phyloP scores from a whole-genome alignment of 805 yeast genomes.

The Kodamaea hsintzibuensis region DNA sequence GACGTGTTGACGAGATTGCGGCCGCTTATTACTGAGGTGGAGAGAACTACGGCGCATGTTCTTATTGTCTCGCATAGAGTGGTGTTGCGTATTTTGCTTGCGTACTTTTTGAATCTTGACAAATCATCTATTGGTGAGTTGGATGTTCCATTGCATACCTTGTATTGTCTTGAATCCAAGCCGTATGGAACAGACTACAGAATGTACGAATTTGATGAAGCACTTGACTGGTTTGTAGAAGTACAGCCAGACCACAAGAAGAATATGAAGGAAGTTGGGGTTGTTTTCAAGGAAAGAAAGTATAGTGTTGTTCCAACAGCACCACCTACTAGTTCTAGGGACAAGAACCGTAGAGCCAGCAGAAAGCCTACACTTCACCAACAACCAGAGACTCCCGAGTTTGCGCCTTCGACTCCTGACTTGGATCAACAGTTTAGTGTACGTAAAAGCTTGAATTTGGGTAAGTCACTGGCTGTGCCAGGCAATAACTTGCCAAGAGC shows the following conservation, averaged over 20 bases:
- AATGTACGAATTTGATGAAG: slow-evolving; percentile 82
- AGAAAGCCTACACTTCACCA: background rate
- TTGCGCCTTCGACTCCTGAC: background rate
- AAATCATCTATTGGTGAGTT: slow-evolving; percentile 81
- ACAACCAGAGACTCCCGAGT: background rate
- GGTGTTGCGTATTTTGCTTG: slow-evolving; percentile 81
- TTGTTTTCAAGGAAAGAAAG: slow-evolving; percentile 66
- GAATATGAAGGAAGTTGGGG: slow-evolving; percentile 69
- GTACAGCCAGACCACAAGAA: slow-evolving; percentile 56
- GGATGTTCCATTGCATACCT: slow-evolving; percentile 90
- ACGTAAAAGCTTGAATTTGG: slow-evolving; percentile 22
- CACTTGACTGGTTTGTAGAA: slow-evolving; percentile 71
- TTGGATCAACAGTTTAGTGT: slow-evolving; percentile 20
- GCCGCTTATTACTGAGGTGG: slow-evolving; percentile 90
- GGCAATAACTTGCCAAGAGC: background rate
- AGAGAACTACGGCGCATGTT: slow-evolving; percentile 85
- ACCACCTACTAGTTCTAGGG: slow-evolving; percentile 43
- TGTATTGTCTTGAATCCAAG: slow-evolving; percentile 85
- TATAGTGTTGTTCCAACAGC: slow-evolving; percentile 79
- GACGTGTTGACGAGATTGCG: slow-evolving; percentile 90
- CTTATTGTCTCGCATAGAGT: slow-evolving; percentile 87
- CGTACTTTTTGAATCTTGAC: slow-evolving; percentile 83
- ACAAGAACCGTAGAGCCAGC: slow-evolving; percentile 7
- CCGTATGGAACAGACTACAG: slow-evolving; percentile 97
- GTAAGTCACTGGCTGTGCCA: background rate